phyloP scores from a whole-genome alignment of 805 yeast species.

The Kluyveromyces siamensis region DNA sequence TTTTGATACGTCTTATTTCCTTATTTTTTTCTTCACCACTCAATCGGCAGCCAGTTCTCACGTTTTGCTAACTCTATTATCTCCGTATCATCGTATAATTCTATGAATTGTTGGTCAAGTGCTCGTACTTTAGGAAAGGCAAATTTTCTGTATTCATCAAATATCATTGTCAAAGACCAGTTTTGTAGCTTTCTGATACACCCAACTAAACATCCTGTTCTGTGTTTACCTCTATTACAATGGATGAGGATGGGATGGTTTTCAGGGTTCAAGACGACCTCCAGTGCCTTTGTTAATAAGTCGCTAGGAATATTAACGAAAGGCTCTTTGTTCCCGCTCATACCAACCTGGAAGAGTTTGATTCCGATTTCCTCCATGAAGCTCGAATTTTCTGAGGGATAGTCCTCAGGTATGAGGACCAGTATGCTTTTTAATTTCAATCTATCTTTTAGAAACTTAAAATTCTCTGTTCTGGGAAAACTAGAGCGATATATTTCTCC shows the following conservation, averaged over 20 bases:
- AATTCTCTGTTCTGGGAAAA: constrained; percentile 82
- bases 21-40: constrained; percentile 38
- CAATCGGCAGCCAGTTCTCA: constrained; percentile 55
- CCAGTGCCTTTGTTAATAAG: constrained; percentile 68
- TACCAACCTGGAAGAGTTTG: constrained; percentile 73
- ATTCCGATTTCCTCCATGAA: constrained; percentile 57
- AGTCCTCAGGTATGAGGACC: constrained; percentile 84
- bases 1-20: not conserved
- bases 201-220: constrained; percentile 95
- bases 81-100: constrained; percentile 65
- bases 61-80: constrained; percentile 46
- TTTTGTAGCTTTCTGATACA: constrained; percentile 80
- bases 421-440: constrained; percentile 64
- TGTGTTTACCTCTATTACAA: constrained; percentile 93
- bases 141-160: constrained; percentile 90
- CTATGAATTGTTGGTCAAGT: constrained; percentile 91
- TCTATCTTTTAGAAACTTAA: constrained; percentile 48
- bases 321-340: constrained; percentile 94
- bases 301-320: constrained; percentile 68
- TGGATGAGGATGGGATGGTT: constrained; percentile 92
- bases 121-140: constrained; percentile 95
- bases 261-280: constrained; percentile 70
- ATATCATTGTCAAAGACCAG: constrained; percentile 90
- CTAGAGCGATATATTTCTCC: constrained; percentile 76
- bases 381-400: constrained; percentile 66